Base-by-base conservation (phyloP, 139 green algal species). In the Ettlia oleoabundans region DNA sequence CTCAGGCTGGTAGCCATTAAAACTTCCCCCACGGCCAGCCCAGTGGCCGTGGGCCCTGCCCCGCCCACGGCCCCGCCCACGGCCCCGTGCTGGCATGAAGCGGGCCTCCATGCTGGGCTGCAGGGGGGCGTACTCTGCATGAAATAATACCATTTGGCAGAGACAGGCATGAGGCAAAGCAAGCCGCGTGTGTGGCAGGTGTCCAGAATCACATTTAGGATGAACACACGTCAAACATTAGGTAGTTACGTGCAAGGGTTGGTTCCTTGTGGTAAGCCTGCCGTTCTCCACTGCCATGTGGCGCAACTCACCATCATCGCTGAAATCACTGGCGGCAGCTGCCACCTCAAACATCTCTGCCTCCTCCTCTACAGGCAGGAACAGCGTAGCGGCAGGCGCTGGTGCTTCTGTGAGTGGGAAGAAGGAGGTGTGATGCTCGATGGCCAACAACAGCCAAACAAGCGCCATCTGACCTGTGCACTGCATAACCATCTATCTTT, bases 21-120 rank as follows among this genome's bases (percentile, higher is more conserved):
- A n/a, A 30, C 63, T 37, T 9, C 19, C 37, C 26, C 73, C 72
- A 24, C 72, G 72, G 21, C 72, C 72, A 43, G 69, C 84, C 61
- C 77, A 83, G 37, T 41, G 55, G 21, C 84, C 77, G n/a, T 53
- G 55, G 32, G 64, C 82, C 4, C 82, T 13, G n/a, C 82, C 62
- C 6, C 82, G 74, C 28, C 81, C 81, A 32, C 81, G 63, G 70
- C 81, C 81, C 5, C 73, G 63, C 21, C 47, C 81, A 37, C 62
- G 42, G 9, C 72, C 47, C 24, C 42, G 33, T 37, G 33, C 13
- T 43, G 24, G 35, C 52, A 37, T 32, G 32, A 47, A 52, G 10
- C 69, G 22, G 2, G 42, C 69, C 2, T 76, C 69, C 13, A 64
- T 33, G 30, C 32, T 26, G 6, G 76, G 51, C 32, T 82, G 61